Evolutionary conservation across 345 rosid species (phyloP), one percentile per base, ranked within the genome.

Genomic region (Raphanus raphanistrum): DNA sequence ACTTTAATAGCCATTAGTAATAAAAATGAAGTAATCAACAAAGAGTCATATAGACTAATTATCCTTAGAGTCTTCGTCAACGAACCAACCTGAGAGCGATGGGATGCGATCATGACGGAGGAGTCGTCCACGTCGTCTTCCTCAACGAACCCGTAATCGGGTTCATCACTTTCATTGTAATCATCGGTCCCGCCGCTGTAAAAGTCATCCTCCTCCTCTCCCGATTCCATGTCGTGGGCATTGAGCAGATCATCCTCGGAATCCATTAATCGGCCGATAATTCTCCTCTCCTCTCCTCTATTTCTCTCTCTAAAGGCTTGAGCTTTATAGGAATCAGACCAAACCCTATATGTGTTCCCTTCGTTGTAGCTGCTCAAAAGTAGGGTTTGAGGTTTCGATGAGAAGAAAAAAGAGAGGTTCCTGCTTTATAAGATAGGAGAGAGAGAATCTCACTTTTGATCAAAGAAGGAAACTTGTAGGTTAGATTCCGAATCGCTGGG

Each of bases 181-280:
- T 87, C 94, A 68, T 87, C 94, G 71, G 87, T 88, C 0, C 79
- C 82, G 57, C 92, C 97, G 84, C 94, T 88, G 82, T 88, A 88
- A 76, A 82, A 90, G 50, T 87, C 97, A 36, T 90, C 97, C 10
- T 92, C 52, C 48, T 41, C 50, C 54, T 48, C 97, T 3, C 81
- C 75, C 2, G 91, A 90, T 16, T 85, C 96, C 62, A 85, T 75
- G 75, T 83, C 88, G 80, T 87, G 84, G 13, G 85, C 88, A 68
- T 92, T 91, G 79, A 89, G 81, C 88, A 90, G 84, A 45, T 89
- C 91, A 4, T 90, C 92, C 11, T 88, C 92, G 2, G 87, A 87
- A 76, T 89, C 94, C 98, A 92, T 92, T 92, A 31, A 57, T 74
- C 61, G 27, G 5, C 26, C 58, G 25, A 33, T 3, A n/a, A 12